These are phyloP conservation scores for Kazachstania bromeliacearum DNA, from an alignment of 805 yeast genomes.

Conservation along the genomic window DNA sequence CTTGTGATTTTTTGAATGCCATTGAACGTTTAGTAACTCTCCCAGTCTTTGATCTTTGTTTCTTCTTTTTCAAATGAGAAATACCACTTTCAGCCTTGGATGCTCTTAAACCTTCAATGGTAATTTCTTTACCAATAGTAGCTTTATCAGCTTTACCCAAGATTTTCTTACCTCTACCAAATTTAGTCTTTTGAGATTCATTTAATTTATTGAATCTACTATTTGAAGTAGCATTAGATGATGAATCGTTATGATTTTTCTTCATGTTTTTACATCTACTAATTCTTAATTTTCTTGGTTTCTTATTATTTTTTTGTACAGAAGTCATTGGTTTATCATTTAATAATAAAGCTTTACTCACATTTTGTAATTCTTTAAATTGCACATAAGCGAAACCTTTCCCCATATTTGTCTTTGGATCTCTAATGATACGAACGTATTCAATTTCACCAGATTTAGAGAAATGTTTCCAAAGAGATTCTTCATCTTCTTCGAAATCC, in stretches of 20 bases:
- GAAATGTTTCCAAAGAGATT: conserved; percentile 78
- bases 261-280: conserved; percentile 50
- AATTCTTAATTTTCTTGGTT: conserved; percentile 61
- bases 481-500: conserved; percentile 89
- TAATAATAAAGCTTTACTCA: conserved; percentile 70
- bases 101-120: conserved; percentile 73
- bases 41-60: conserved; percentile 38
- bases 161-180: conserved; percentile 70
- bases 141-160: conserved; percentile 75
- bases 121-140: conserved; percentile 46
- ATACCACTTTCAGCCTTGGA: conserved; percentile 47
- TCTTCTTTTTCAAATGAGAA: conserved; percentile 51
- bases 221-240: conserved; percentile 9
- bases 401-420: conserved; percentile 87
- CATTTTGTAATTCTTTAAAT: conserved; percentile 63
- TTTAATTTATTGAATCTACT: conserved; percentile 31
- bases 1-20: conserved; percentile 31
- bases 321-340: conserved; percentile 53
- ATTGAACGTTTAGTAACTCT: conserved; percentile 38
- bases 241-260: conserved; percentile 10
- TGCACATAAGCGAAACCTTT: conserved; percentile 97
- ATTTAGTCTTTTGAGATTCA: conserved; percentile 61
- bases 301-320: conserved; percentile 26
- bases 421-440: conserved; percentile 84
- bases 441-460: conserved; percentile 61